These are phyloP conservation scores for Papiliotrema flavescens DNA, from an alignment of 1,284 basidiomycete species.

Conservation along the genomic window DNA sequence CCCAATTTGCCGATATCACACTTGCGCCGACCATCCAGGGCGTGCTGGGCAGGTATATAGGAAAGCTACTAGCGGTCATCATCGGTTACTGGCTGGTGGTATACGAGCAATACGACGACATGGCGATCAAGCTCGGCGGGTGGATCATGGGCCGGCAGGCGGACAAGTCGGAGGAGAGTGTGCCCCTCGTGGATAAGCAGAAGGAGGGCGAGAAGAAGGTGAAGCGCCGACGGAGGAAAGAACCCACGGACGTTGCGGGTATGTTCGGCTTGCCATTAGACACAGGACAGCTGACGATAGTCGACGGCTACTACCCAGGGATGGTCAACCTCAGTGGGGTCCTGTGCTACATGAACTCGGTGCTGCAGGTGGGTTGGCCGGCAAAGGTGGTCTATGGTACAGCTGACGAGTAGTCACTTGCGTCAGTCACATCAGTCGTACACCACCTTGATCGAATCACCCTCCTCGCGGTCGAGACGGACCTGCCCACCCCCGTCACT, in stretches of 20 bases:
- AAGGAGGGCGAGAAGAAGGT: constrained; percentile 6
- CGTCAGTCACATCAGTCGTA: constrained; percentile 72
- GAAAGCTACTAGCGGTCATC: neutral
- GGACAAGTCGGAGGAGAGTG: neutral
- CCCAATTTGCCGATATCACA: neutral
- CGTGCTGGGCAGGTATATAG: no score
- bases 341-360: constrained; percentile 93
- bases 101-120: neutral
- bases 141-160: neutral
- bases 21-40: neutral
- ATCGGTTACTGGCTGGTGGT: neutral
- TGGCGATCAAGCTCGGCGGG: constrained; percentile 9
- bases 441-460: constrained; percentile 70
- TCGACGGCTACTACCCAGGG: constrained; percentile 63
- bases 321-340: constrained; percentile 91
- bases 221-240: constrained; percentile 21
- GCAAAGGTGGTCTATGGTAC: neutral
- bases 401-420: constrained; percentile 60
- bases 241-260: constrained; percentile 2
- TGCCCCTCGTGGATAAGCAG: neutral
- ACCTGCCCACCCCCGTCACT: constrained; percentile 76
- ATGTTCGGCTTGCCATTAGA: neutral
- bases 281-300: neutral
- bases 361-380: constrained; percentile 66
- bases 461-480: constrained; percentile 65